Percentiles rank a stretch among this genome's conserved stretches.
phyloP scores from a whole-genome alignment of 225 moss, liverwort and hornwort genomes.

The Marchantia paleacea region DNA sequence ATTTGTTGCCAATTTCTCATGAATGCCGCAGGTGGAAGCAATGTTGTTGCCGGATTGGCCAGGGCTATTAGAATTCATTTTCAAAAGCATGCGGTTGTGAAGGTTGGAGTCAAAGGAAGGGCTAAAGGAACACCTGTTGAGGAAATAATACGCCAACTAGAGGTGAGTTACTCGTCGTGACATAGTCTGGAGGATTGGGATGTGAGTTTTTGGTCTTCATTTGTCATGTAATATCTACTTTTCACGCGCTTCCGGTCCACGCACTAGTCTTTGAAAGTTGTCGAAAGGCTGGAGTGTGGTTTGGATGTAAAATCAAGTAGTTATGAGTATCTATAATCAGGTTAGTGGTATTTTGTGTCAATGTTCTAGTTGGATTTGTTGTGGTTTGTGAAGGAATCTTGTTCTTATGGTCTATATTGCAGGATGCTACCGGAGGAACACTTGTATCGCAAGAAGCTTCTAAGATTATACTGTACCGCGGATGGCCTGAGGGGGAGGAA shows the following conservation, averaged over 20 bases:
- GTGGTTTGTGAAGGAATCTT: too few species aligned
- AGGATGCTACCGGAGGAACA: conserved; percentile 83
- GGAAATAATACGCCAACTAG: conserved; percentile 70
- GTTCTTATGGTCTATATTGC: conserved; percentile 20
- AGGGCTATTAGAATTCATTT: conserved; percentile 74
- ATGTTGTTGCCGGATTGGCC: conserved; percentile 74
- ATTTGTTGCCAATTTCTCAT: neutral
- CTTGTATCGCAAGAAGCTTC: conserved; percentile 80
- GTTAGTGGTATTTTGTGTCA: too few species aligned
- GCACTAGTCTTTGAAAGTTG: too few species aligned
- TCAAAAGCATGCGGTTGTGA: conserved; percentile 70
- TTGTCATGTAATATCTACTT: neutral
- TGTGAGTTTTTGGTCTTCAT: neutral
- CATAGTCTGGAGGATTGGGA: neutral
- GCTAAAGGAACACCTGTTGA: conserved; percentile 72
- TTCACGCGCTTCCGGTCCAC: too few species aligned
- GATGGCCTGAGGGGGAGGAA: conserved; percentile 77
- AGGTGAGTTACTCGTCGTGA: conserved; percentile 43
- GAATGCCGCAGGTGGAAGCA: conserved; percentile 59
- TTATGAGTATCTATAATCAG: too few species aligned
- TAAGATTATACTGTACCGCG: conserved; percentile 87
- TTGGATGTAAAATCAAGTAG: too few species aligned
- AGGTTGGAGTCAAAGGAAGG: conserved; percentile 89
- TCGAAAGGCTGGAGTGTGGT: too few species aligned
- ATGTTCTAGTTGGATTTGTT: too few species aligned